These are phyloP conservation scores for Aspergillus sp. DNA, from an alignment of 2,329 filamentous ascomycete species.

Conservation along the genomic window DNA sequence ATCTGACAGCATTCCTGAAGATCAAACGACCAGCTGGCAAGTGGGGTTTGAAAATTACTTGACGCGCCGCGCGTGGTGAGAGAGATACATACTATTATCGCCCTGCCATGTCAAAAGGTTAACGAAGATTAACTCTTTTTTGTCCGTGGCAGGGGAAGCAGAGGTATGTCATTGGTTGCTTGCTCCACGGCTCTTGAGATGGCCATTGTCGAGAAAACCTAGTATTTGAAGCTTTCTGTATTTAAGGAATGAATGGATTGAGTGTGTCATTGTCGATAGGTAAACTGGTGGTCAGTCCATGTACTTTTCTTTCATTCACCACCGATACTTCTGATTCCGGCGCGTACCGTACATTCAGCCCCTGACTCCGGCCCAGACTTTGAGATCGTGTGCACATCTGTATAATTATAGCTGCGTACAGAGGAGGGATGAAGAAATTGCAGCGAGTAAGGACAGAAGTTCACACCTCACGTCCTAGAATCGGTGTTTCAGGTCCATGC, in stretches of 20 bases:
- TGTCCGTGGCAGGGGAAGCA: neutral
- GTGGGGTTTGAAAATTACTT: neutral
- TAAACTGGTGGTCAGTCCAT: too few relatives aligned
- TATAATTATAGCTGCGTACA: neutral
- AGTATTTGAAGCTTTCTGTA: neutral
- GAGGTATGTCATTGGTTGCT: neutral
- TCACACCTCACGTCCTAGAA: neutral
- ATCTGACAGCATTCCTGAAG: neutral
- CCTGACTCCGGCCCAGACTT: neutral
- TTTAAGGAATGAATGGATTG: neutral
- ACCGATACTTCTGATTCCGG: neutral
- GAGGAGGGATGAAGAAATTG: neutral
- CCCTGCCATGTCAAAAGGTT: neutral
- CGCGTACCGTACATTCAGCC: conserved; percentile 3
- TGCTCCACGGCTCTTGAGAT: neutral
- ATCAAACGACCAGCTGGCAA: neutral
- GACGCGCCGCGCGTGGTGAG: neutral
- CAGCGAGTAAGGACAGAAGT: conserved; percentile 7
- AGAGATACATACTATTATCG: neutral
- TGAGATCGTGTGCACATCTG: neutral
- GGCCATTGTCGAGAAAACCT: neutral
- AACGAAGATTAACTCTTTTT: neutral
- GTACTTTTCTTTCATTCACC: too few relatives aligned
- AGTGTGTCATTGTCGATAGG: neutral
- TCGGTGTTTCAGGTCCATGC: conserved; percentile 4